Evolutionary conservation across 1,139 yeast genomes (phyloP).

Genomic region (Diutina ranongensis): DNA sequence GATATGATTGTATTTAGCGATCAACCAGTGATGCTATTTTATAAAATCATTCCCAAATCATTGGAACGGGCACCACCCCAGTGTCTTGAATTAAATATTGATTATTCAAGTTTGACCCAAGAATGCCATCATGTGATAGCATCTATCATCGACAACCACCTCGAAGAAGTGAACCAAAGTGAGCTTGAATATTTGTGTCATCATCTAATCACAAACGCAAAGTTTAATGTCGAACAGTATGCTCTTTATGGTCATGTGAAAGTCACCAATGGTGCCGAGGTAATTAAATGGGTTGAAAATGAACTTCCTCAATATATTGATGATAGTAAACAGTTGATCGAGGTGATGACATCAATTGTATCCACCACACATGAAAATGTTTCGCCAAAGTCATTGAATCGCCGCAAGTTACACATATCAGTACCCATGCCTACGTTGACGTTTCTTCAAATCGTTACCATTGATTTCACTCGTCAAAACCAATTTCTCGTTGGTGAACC

Average conservation of each 20-base stretch:
- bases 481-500: constrained; percentile 57
- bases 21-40: constrained; percentile 59
- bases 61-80: constrained; percentile 19
- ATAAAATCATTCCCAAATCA: constrained; percentile 27
- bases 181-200: constrained; percentile 19
- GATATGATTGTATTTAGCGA: constrained; percentile 42
- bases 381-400: not conserved
- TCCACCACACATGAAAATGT: not conserved
- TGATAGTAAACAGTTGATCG: not conserved
- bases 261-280: constrained; percentile 14
- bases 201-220: constrained; percentile 14
- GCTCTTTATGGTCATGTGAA: constrained; percentile 20
- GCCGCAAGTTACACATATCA: constrained; percentile 21
- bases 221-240: constrained; percentile 28
- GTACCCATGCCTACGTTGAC: constrained; percentile 44
- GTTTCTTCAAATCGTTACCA: constrained; percentile 38
- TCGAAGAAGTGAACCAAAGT: constrained; percentile 9
- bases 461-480: constrained; percentile 23
- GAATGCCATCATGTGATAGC: constrained; percentile 24
- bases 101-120: constrained; percentile 31
- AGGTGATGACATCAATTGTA: not conserved
- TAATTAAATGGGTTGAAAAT: constrained; percentile 11
- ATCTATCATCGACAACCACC: constrained; percentile 7
- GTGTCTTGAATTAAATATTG: constrained; percentile 28
- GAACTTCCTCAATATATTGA: not conserved